phyloP scores from a whole-genome alignment of 805 yeast genomes.

The Cyberlindnera subsufficiens region DNA sequence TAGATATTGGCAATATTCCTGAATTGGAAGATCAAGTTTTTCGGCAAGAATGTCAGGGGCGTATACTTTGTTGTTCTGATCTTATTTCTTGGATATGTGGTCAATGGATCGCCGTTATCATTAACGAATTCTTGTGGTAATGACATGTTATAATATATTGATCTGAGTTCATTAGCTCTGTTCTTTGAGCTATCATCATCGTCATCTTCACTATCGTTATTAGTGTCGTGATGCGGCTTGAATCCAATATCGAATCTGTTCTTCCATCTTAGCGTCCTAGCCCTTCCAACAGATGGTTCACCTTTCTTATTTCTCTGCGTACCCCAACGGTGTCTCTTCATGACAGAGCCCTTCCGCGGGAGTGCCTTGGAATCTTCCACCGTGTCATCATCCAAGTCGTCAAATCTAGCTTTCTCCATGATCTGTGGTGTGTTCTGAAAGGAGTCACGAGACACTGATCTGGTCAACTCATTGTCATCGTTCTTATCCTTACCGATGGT shows the following conservation, averaged over 20 bases:
- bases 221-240: constrained; percentile 28
- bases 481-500: constrained; percentile 13
- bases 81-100: constrained; percentile 77
- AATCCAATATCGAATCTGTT: constrained; percentile 19
- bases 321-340: constrained; percentile 86
- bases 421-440: constrained; percentile 22
- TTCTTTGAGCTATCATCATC: constrained; percentile 28
- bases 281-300: constrained; percentile 51
- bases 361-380: background rate
- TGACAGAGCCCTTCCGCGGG: constrained; percentile 40
- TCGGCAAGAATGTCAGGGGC: constrained; percentile 83
- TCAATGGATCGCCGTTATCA: constrained; percentile 53
- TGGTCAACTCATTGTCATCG: constrained; percentile 10
- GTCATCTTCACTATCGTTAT: constrained; percentile 18
- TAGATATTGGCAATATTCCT: constrained; percentile 86
- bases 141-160: constrained; percentile 52
- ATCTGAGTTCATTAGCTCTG: constrained; percentile 37
- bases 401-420: constrained; percentile 21
- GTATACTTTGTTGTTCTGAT: constrained; percentile 95
- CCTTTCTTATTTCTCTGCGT: constrained; percentile 77
- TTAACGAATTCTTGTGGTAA: constrained; percentile 55
- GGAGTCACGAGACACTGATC: constrained; percentile 16
- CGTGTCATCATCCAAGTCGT: constrained; percentile 5
- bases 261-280: constrained; percentile 55
- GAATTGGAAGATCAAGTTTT: constrained; percentile 75